Evolutionary conservation across 352 stramenopile genomes (phyloP).

Genomic region (Phytophthora rubi): DNA sequence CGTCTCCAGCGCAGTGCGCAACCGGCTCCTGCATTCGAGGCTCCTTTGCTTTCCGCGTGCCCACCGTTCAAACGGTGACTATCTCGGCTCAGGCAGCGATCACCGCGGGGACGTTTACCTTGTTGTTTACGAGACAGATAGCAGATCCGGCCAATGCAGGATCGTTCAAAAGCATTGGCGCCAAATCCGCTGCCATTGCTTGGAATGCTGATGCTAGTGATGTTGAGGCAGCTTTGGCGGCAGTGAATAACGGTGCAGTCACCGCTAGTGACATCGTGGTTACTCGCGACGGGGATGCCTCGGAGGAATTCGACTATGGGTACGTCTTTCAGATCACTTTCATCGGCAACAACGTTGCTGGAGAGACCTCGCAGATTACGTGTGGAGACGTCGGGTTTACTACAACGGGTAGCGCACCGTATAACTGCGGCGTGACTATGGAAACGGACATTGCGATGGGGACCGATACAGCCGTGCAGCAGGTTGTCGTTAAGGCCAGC

Average conservation of each 20-base stretch:
- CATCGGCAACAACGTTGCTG: constrained; percentile 67
- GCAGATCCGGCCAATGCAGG: constrained; percentile 24
- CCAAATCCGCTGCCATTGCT: constrained; percentile 30
- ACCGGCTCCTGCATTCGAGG: constrained; percentile 57
- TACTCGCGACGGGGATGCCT: constrained; percentile 73
- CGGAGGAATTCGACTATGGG: constrained; percentile 61
- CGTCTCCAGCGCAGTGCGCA: constrained; percentile 49
- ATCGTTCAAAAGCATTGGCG: constrained; percentile 35
- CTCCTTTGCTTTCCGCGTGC: constrained; percentile 68
- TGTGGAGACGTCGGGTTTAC: constrained; percentile 16
- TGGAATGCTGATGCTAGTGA: constrained; percentile 55
- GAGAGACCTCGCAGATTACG: constrained; percentile 46
- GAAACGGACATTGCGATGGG: constrained; percentile 58
- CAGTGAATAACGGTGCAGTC: constrained; percentile 39
- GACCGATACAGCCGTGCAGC: constrained; percentile 73
- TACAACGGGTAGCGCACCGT: constrained; percentile 46
- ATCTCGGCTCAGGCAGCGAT: constrained; percentile 60
- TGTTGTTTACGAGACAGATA: constrained; percentile 48
- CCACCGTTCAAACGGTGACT: constrained; percentile 75
- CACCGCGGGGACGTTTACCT: constrained; percentile 53
- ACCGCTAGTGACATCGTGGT: constrained; percentile 64
- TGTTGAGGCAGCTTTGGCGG: constrained; percentile 41
- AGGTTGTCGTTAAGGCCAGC: constrained; percentile 65
- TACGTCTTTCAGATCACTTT: constrained; percentile 84
- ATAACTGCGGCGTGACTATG: constrained; percentile 51